Conservation (phyloP, 441 rosid species). For the Biscutella laevigata region DNA sequence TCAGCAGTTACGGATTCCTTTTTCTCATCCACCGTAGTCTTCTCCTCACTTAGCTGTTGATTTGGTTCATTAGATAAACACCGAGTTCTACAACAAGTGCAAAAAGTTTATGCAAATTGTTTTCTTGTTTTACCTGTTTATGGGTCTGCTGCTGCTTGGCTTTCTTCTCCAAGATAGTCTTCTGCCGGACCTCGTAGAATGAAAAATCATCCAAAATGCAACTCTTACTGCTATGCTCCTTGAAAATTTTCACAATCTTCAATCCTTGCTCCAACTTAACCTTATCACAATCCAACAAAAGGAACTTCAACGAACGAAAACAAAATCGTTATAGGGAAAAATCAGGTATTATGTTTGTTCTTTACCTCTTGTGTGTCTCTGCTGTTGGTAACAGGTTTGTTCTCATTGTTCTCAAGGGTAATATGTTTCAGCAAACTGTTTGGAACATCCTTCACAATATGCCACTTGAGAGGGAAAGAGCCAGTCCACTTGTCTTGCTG, state of each 20-base stretch:
- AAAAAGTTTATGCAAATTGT: not conserved
- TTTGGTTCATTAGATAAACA: not conserved
- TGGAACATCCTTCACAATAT: constrained; percentile 85
- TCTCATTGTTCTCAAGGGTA: constrained; percentile 82
- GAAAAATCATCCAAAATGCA: constrained; percentile 85
- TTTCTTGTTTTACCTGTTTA: constrained; percentile 30
- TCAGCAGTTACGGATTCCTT: constrained; percentile 29
- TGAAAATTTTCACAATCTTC: constrained; percentile 69
- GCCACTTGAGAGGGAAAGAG: constrained; percentile 86
- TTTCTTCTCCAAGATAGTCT: constrained; percentile 70
- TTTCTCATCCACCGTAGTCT: constrained; percentile 38
- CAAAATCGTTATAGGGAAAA: not conserved
- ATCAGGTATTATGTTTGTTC: no score
- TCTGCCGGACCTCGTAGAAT: constrained; percentile 73
- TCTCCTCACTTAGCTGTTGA: constrained; percentile 49
- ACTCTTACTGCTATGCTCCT: constrained; percentile 59
- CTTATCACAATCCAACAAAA: constrained; percentile 27
- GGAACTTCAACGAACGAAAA: not conserved
- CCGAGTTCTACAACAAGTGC: no score
- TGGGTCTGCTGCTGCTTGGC: constrained; percentile 61
- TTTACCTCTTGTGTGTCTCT: constrained; percentile 94
- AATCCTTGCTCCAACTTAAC: constrained; percentile 67
- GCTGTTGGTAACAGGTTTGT: constrained; percentile 89
- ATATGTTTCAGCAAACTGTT: constrained; percentile 80
- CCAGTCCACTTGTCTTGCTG: constrained; percentile 99